These are phyloP conservation scores for Nyssa sinensis DNA, from an alignment of 148 eudicot species.

Conservation along the genomic window DNA sequence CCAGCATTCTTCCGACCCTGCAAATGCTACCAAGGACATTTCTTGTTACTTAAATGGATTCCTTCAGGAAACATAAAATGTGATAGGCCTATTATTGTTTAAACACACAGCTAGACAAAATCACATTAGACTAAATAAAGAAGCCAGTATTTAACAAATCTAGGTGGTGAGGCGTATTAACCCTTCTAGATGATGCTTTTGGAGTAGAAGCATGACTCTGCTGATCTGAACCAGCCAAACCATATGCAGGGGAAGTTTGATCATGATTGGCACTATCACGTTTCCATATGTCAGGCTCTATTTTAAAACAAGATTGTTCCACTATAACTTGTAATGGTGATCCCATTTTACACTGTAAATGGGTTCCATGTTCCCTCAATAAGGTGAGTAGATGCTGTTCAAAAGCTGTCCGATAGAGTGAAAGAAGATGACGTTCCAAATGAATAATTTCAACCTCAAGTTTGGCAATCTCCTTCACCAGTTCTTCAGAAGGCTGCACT, in stretches of 20 bases:
- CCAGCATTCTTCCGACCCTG: conserved; percentile 30
- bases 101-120: conserved; percentile 3
- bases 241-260: conserved; percentile 14
- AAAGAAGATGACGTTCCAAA: conserved; percentile 45
- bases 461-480: conserved; percentile 37
- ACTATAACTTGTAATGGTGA: conserved; percentile 9
- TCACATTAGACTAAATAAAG: no score
- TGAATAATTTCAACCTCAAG: conserved; percentile 40
- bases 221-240: conserved; percentile 14
- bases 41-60: neutral
- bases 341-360: neutral
- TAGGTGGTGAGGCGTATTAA: conserved; percentile 14
- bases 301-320: conserved; percentile 10
- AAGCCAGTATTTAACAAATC: no score
- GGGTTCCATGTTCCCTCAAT: neutral
- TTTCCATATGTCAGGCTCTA: conserved; percentile 8
- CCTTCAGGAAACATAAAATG: neutral
- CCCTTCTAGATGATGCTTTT: conserved; percentile 17
- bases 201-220: conserved; percentile 15
- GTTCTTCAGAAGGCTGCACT: conserved; percentile 40
- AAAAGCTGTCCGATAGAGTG: conserved; percentile 40
- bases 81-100: neutral
- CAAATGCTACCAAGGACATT: conserved; percentile 4
- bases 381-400: conserved; percentile 22
- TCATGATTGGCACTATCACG: neutral